phyloP scores from a whole-genome alignment of 2,329 filamentous ascomycete species.

The Fonsecaea erecta region DNA sequence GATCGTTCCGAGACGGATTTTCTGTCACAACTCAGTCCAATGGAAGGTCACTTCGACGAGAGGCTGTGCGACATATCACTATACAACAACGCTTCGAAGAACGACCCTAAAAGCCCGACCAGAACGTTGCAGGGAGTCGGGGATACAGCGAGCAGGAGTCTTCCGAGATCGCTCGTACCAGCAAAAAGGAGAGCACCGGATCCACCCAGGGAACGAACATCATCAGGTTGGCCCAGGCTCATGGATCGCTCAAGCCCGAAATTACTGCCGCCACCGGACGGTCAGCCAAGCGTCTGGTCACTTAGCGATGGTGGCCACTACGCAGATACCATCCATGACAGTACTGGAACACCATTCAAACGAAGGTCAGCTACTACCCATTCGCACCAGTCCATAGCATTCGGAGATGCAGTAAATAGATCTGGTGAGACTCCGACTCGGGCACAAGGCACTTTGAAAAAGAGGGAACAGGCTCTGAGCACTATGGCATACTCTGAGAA shows the following conservation, averaged over 20 bases:
- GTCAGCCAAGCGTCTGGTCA: neutral
- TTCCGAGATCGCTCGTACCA: neutral
- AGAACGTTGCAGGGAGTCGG: neutral
- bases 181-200: neutral
- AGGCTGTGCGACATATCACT: constrained; percentile 22
- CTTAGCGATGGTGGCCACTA: neutral
- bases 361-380: neutral
- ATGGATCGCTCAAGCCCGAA: neutral
- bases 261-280: neutral
- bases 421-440: neutral
- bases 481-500: neutral
- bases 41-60: constrained; percentile 34
- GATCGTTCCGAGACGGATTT: constrained; percentile 31
- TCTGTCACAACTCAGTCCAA: constrained; percentile 30
- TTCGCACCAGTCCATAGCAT: neutral
- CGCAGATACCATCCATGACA: neutral
- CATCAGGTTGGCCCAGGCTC: neutral
- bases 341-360: neutral
- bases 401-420: neutral
- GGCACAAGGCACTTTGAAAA: neutral
- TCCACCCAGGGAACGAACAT: neutral
- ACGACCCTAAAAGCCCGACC: constrained; percentile 2
- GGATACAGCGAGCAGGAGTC: neutral
- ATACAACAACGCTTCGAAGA: constrained; percentile 27
- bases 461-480: neutral